Base-by-base conservation (phyloP, 1,284 basidiomycete species). In the Stygiomarasmius scandens region DNA sequence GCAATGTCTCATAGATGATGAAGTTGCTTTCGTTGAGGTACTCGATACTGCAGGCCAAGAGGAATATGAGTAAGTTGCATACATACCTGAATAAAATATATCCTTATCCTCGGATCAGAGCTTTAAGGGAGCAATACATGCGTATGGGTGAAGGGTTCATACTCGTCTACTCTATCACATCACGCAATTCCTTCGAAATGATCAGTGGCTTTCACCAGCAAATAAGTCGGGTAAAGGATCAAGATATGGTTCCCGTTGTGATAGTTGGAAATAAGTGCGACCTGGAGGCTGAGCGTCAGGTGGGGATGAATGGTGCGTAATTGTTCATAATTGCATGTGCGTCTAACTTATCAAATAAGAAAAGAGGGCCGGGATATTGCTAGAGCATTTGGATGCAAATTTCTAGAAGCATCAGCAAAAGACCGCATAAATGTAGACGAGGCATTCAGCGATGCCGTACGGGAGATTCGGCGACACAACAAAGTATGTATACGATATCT, bases 201-300 rank as follows among this genome's bases (percentile, higher is more conserved):
- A 96, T 98, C 69, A 92, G 86, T 73, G 95, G 92, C 1, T 98
- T 99, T 85, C 94, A 98, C 73, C 95, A 98, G 74, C 96, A 99
- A 74, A 98, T 98, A 64, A 82, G 96, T 56, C 86, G 94, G 53
- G 91, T 98, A 64, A 98, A 99, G 79, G 97, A 99, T 77, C 93
- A 93, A 74, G 97, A 99, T 76, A 89, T 87, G 49, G 98, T 98
- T 84, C 97, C 97, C 23, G 93, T 98, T 64, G 93, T 99, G 61
- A 91, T 99, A 52, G 95, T 98, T 8, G 97, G 95, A 32, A 99
- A 99, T 83, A 99, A 99, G 79, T 97, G 94, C 71, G 97, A 99
- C 75, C 78, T 99, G 69, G 97, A 99, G 72, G 97, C 93, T 71
- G 97, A 99, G 76, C 84, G 97, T 58, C 96, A 98, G 76, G 97